Evolutionary conservation across 441 rosid genomes (phyloP).

Genomic region (Adansonia grandidieri): DNA sequence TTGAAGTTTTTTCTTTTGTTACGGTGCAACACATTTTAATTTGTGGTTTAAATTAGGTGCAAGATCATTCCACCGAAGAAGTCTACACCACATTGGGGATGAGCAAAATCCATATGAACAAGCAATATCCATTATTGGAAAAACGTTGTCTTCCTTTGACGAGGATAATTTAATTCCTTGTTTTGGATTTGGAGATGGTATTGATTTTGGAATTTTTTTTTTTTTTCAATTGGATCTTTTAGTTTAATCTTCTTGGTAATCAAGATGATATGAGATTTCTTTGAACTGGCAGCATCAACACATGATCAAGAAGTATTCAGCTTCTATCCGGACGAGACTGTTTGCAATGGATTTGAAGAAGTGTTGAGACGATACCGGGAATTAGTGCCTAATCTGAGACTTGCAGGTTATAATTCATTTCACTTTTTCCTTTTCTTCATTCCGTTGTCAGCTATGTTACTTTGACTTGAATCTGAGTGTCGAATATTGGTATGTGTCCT

Average conservation of each 20-base stretch:
- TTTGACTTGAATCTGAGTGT: too few relatives aligned
- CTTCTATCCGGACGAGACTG: constrained; percentile 55
- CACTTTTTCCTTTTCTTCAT: neutral
- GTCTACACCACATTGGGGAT: constrained; percentile 61
- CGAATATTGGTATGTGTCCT: too few relatives aligned
- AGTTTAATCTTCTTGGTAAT: neutral
- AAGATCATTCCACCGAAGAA: constrained; percentile 54
- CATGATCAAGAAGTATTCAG: constrained; percentile 82
- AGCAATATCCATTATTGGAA: constrained; percentile 61
- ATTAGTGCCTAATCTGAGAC: constrained; percentile 59
- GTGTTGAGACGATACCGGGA: constrained; percentile 63
- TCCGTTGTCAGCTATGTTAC: neutral
- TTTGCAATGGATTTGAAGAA: constrained; percentile 75
- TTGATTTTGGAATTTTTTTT: neutral
- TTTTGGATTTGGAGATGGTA: constrained; percentile 77
- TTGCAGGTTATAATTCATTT: constrained; percentile 53
- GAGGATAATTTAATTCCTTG: constrained; percentile 73
- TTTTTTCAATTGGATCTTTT: constrained; percentile 6
- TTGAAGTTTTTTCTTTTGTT: neutral
- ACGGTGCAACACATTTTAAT: constrained; percentile 14
- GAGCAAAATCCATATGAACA: constrained; percentile 61
- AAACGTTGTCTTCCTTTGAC: constrained; percentile 62
- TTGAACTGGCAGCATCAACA: constrained; percentile 56
- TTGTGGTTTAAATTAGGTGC: constrained; percentile 43
- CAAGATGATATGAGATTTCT: constrained; percentile 17